Percentiles rank a stretch among this genome's conserved stretches.
phyloP scores from a whole-genome alignment of 148 eudicot genomes.

The Vaccinium darrowii region DNA sequence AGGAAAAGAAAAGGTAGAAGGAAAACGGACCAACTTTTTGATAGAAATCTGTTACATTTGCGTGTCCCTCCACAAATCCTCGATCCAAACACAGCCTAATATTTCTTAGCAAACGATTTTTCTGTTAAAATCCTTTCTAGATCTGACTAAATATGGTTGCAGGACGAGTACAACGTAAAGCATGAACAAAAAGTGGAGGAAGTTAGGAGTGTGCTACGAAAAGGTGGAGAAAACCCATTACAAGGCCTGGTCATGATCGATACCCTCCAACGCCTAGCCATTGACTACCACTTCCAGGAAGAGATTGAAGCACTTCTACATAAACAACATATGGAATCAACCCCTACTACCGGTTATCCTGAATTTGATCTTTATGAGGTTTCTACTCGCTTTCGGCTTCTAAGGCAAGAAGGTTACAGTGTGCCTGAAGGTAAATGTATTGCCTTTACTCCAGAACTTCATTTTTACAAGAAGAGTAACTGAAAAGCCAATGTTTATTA shows the following conservation, averaged over 20 bases:
- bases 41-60: neutral
- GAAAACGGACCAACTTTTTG: no score
- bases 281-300: slow-evolving; percentile 39
- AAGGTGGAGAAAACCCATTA: slow-evolving; percentile 13
- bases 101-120: neutral
- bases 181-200: slow-evolving; percentile 14
- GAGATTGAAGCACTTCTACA: slow-evolving; percentile 29
- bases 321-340: slow-evolving; percentile 1
- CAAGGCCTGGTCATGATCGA: slow-evolving; percentile 26
- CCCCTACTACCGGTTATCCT: neutral
- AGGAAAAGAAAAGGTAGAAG: neutral
- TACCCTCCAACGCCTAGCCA: slow-evolving; percentile 35
- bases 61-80: neutral
- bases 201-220: neutral
- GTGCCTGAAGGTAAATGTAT: slow-evolving; percentile 37
- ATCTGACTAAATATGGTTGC: neutral
- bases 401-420: slow-evolving; percentile 50
- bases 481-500: neutral
- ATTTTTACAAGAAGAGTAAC: neutral
- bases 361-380: slow-evolving; percentile 30
- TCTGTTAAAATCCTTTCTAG: neutral
- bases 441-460: neutral
- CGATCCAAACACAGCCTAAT: neutral
- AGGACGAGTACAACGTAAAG: slow-evolving; percentile 2
- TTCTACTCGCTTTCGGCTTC: slow-evolving; percentile 48